phyloP scores from a whole-genome alignment of 2,329 filamentous ascomycete species.

The Neonectria neomacrospora region DNA sequence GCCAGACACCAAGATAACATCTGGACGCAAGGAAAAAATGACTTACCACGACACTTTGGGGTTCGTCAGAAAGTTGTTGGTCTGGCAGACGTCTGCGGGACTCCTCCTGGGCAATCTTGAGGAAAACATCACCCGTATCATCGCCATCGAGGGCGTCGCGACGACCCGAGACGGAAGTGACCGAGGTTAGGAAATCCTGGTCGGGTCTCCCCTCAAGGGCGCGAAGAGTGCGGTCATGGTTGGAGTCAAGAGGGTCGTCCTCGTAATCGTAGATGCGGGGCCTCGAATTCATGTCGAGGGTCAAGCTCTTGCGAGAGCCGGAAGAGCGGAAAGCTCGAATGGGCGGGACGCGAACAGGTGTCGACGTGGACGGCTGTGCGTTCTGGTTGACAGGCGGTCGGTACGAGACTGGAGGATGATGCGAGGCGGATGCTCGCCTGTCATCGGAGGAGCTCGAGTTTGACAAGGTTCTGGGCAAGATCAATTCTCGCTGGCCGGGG shows the following conservation, averaged over 20 bases:
- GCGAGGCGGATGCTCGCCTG: slow-evolving; percentile 53
- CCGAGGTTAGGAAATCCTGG: slow-evolving; percentile 48
- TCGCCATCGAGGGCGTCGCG: slow-evolving; percentile 55
- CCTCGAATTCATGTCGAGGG: slow-evolving; percentile 63
- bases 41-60: slow-evolving; percentile 61
- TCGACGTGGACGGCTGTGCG: slow-evolving; percentile 47
- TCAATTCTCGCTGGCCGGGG: slow-evolving; percentile 59
- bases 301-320: slow-evolving; percentile 65
- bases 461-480: slow-evolving; percentile 57
- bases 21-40: slow-evolving; percentile 16
- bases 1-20: slow-evolving; percentile 22
- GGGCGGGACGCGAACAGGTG: slow-evolving; percentile 59
- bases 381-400: slow-evolving; percentile 52
- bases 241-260: slow-evolving; percentile 56
- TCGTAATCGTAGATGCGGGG: slow-evolving; percentile 57
- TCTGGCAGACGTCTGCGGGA: slow-evolving; percentile 52
- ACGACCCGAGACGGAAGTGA: slow-evolving; percentile 54
- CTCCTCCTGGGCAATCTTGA: slow-evolving; percentile 68
- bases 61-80: slow-evolving; percentile 48
- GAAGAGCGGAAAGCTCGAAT: slow-evolving; percentile 68
- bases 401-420: slow-evolving; percentile 62
- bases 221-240: slow-evolving; percentile 62
- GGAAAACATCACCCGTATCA: slow-evolving; percentile 68
- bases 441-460: slow-evolving; percentile 59
- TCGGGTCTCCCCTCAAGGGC: slow-evolving; percentile 59